These are phyloP conservation scores for Raddia guianensis DNA, from an alignment of 176 grass and related monocot genomes.

Conservation along the genomic window DNA sequence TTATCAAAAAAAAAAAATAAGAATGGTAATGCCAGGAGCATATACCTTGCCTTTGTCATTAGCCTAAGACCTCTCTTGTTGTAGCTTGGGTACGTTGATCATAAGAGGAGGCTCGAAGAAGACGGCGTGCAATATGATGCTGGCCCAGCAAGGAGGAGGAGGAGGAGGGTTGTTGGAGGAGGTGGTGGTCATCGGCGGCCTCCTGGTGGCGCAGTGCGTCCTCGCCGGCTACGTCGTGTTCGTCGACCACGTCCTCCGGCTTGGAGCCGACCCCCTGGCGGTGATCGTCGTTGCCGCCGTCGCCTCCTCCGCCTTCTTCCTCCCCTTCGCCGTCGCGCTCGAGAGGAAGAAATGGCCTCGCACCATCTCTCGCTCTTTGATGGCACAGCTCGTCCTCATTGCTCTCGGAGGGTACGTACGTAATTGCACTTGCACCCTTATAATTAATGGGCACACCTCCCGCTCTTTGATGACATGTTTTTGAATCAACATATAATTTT, in stretches of 20 bases:
- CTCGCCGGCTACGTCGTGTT: slow-evolving; percentile 53
- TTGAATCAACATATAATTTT: no score
- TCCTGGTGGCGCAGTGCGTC: slow-evolving; percentile 53
- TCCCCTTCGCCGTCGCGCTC: slow-evolving; percentile 60
- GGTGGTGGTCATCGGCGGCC: slow-evolving; percentile 38
- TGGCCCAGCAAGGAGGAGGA: neutral
- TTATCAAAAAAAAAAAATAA: no score
- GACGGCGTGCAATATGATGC: slow-evolving; percentile 11
- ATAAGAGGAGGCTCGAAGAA: no score
- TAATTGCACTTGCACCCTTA: no score
- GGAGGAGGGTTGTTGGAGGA: slow-evolving; percentile 31
- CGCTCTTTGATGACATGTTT: no score
- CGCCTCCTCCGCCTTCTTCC: slow-evolving; percentile 44
- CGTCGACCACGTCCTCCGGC: slow-evolving; percentile 30
- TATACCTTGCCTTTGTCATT: no score
- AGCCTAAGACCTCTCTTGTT: no score
- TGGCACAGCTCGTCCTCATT: slow-evolving; percentile 49
- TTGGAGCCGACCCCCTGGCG: slow-evolving; percentile 50
- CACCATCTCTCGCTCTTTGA: slow-evolving; percentile 38
- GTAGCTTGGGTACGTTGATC: no score
- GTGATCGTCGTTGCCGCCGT: slow-evolving; percentile 35
- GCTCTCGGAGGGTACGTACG: slow-evolving; percentile 59
- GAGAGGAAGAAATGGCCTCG: slow-evolving; percentile 71
- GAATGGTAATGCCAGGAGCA: no score
- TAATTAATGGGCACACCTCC: no score